These are phyloP conservation scores for Tubosaeta sp. DNA, from an alignment of 768 basidiomycete genomes.

Conservation along the genomic window DNA sequence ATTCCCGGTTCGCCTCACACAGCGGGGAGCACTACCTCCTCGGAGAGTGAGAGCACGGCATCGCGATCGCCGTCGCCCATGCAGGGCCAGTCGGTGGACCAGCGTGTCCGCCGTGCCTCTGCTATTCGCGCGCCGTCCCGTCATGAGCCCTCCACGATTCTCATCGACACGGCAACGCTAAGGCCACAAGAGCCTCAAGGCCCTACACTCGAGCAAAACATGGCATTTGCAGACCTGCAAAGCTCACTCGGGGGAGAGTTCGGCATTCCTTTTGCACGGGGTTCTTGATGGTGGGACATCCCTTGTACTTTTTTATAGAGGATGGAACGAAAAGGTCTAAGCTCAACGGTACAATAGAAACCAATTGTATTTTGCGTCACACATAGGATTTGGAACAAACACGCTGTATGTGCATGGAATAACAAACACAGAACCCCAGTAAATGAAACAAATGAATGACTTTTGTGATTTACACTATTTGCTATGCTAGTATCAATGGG, in stretches of 20 bases:
- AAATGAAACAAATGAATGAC: slow-evolving; percentile 27
- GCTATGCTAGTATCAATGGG: slow-evolving; percentile 22
- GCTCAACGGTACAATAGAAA: slow-evolving; percentile 1
- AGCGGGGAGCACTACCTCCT: slow-evolving; percentile 41
- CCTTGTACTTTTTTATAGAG: neutral
- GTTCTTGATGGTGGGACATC: neutral
- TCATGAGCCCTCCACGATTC: slow-evolving; percentile 34
- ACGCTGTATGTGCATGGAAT: slow-evolving; percentile 23
- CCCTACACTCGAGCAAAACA: slow-evolving; percentile 78
- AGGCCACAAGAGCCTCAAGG: slow-evolving; percentile 45
- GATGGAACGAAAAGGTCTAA: neutral
- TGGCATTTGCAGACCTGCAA: slow-evolving; percentile 73
- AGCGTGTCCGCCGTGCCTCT: slow-evolving; percentile 24
- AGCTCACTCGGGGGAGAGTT: slow-evolving; percentile 37
- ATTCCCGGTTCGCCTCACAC: slow-evolving; percentile 41
- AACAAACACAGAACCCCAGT: slow-evolving; percentile 12
- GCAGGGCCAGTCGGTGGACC: slow-evolving; percentile 19
- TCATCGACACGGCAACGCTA: slow-evolving; percentile 35
- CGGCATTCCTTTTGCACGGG: slow-evolving; percentile 20
- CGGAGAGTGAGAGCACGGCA: slow-evolving; percentile 50
- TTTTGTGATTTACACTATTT: slow-evolving; percentile 23
- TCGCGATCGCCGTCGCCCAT: slow-evolving; percentile 53
- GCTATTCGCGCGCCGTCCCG: slow-evolving; percentile 24
- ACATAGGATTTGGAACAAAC: slow-evolving; percentile 10
- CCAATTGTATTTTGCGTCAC: slow-evolving; percentile 12